A percentile compares a stretch with the other conserved stretches of the same genome.
phyloP scores from a whole-genome alignment of 2,329 filamentous ascomycete genomes.

The Fusarium luffae region DNA sequence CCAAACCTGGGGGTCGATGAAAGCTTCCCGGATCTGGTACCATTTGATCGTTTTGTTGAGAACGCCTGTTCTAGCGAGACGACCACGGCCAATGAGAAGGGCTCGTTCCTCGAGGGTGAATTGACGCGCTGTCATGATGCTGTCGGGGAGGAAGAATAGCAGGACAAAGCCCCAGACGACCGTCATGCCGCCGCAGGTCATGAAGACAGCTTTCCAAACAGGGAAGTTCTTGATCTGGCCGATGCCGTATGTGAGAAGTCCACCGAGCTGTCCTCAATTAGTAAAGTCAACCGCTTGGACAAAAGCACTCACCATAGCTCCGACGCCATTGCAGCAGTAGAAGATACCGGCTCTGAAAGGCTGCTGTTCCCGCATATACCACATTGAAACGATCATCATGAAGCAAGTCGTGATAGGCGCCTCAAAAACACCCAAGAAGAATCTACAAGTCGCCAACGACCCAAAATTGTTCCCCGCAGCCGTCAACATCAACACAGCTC shows the following conservation, averaged over 20 bases:
- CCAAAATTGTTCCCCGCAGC: slow-evolving; percentile 56
- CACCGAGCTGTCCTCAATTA: slow-evolving; percentile 46
- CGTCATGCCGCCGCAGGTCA: slow-evolving; percentile 60
- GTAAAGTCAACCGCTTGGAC: fast-evolving
- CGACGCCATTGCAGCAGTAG: slow-evolving; percentile 55
- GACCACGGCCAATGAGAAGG: slow-evolving; percentile 71
- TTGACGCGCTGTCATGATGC: slow-evolving; percentile 50
- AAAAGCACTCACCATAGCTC: slow-evolving; percentile 45
- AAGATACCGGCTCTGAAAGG: slow-evolving; percentile 57
- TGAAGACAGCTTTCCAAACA: slow-evolving; percentile 65
- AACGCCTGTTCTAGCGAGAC: slow-evolving; percentile 58
- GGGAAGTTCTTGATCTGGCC: slow-evolving; percentile 59
- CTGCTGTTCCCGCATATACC: slow-evolving; percentile 58
- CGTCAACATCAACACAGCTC: slow-evolving; percentile 55
- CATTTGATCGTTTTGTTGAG: slow-evolving; percentile 60
- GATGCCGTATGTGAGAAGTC: slow-evolving; percentile 61
- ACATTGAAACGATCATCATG: slow-evolving; percentile 63
- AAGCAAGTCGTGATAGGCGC: slow-evolving; percentile 60
- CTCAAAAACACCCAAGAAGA: slow-evolving; percentile 60
- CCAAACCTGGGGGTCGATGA: slow-evolving; percentile 63
- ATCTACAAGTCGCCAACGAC: slow-evolving; percentile 56
- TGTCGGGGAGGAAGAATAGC: slow-evolving; percentile 59
- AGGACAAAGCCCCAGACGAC: slow-evolving; percentile 60
- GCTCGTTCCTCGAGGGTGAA: slow-evolving; percentile 42
- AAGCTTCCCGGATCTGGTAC: slow-evolving; percentile 60